Evolutionary conservation across 2,329 filamentous ascomycete genomes (phyloP).

Genomic region (Fusarium piperis): DNA sequence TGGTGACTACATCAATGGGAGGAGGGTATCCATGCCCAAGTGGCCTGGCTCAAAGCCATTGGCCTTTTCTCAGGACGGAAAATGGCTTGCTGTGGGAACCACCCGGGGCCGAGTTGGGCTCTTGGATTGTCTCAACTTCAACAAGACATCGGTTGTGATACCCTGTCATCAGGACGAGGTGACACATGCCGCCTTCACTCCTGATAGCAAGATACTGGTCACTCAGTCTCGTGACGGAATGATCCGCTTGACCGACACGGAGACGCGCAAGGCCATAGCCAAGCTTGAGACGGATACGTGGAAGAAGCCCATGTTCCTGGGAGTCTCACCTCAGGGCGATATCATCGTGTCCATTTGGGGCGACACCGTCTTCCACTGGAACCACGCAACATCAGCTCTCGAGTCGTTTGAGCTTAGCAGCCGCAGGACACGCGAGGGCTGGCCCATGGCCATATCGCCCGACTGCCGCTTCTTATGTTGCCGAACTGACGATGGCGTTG

Average conservation of each 20-base stretch:
- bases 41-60: slow-evolving; percentile 38
- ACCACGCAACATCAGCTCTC: slow-evolving; percentile 41
- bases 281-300: slow-evolving; percentile 44
- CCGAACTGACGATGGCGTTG: slow-evolving; percentile 49
- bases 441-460: slow-evolving; percentile 49
- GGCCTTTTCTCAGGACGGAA: slow-evolving; percentile 37
- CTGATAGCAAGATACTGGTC: slow-evolving; percentile 35
- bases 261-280: slow-evolving; percentile 35
- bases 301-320: slow-evolving; percentile 41
- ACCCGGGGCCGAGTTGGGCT: slow-evolving; percentile 36
- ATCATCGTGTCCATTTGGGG: slow-evolving; percentile 49
- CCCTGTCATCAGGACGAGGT: slow-evolving; percentile 40
- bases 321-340: slow-evolving; percentile 42
- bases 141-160: slow-evolving; percentile 26
- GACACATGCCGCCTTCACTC: slow-evolving; percentile 42
- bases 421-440: slow-evolving; percentile 46
- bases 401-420: slow-evolving; percentile 46
- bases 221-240: slow-evolving; percentile 43
- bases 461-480: slow-evolving; percentile 49
- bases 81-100: slow-evolving; percentile 37
- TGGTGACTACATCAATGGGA: slow-evolving; percentile 38
- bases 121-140: slow-evolving; percentile 28
- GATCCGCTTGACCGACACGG: slow-evolving; percentile 38
- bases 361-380: slow-evolving; percentile 48
- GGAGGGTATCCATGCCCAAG: slow-evolving; percentile 27